Evolutionary conservation across 2,329 filamentous ascomycete species (phyloP), one percentile per base, ranked within the genome.

Genomic region (Hypoxylon sp.): DNA sequence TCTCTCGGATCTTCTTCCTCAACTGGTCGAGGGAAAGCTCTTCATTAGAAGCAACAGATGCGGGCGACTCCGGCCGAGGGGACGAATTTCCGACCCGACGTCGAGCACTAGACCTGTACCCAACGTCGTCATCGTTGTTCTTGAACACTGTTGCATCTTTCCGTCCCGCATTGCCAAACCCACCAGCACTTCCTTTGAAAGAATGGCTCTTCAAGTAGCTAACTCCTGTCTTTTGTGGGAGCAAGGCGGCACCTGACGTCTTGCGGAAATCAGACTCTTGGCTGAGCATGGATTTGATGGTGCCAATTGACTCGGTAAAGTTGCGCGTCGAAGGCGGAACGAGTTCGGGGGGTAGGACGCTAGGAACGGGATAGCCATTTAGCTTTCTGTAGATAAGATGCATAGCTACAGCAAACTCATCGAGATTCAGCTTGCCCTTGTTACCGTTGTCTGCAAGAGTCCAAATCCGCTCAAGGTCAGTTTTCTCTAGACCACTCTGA

Each of bases 321-420:
- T 97, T 96, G 59, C 93, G 85, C 7, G 93, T 96, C 1, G 94
- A 97, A 1, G 94, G 94, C 15, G 94, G 94, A 5, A 97, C 87
- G 53, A 99, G 83, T 76, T 99, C 94, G 0, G 94, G 85, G 6
- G 94, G 94, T 7, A 99, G 80, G 32, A 88, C 87, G 65, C 86
- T 89, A 11, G 94, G 94, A 21, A 97, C 80, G 1, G 93, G 92
- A 67, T 97, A 97, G 25, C 93, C 93, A 65, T 99, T 97, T 43
- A 99, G 81, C 69, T 95, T 96, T 64, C 94, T 84, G 75, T 99
- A 99, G 65, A 99, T 99, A 73, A 99, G 77, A 80, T 99, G 94
- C 94, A 99, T 99, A 7, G 92, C 91, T 42, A 99, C 93, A 6
- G 94, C 92, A 68, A 99, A 99, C 68, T 99, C 94, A 69, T 99